Base-by-base conservation (phyloP, 176 grass and related monocot genomes). In the Aegilops sharonensis region DNA sequence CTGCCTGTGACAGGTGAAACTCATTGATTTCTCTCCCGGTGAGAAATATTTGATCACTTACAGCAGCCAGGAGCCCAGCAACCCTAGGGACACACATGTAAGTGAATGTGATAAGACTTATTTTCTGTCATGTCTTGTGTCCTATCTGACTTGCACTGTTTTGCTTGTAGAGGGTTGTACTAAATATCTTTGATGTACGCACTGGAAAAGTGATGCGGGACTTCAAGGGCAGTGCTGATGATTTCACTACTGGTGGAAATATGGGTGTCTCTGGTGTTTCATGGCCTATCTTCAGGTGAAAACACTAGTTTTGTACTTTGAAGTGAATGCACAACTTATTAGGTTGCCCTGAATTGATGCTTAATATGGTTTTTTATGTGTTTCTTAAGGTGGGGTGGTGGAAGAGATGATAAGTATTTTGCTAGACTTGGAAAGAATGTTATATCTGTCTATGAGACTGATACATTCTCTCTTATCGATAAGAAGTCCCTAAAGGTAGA, bases 391-490 rank as follows among this genome's bases (percentile, higher is more conserved):
- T 97, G 95, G 95, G 92, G 91, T 39, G 95, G 95, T 79, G 95
- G 95, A 86, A 94, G 34, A 57, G 95, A 97, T 15, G 95, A 97
- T 77, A 94, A 90, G 82, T 97, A 97, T 94, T 97, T 97, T 82
- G 92, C 95, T 7, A 94, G 92, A 87, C 92, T 97, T 64, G 95
- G 92, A 63, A 97, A 97, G 82, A 97, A 94, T 77, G 66, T 87
- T 25, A 93, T 97, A 78, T 94, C 88, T 89, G 91, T 97, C 34
- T 97, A 94, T 67, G 95, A 97, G 79, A 97, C 95, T 1, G 63
- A 94, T 68, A 94, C 90, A 1, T 94, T 97, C 78, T 88, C 92
- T 54, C 50, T 54, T 18, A 92, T 97, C 42, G 94, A 97, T 72
- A 97, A 97, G 50, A 54, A 54, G 73, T 94, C 95, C 11, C 83